Conservation (phyloP, 73 alveolate species). For the Breviolum minutum region DNA sequence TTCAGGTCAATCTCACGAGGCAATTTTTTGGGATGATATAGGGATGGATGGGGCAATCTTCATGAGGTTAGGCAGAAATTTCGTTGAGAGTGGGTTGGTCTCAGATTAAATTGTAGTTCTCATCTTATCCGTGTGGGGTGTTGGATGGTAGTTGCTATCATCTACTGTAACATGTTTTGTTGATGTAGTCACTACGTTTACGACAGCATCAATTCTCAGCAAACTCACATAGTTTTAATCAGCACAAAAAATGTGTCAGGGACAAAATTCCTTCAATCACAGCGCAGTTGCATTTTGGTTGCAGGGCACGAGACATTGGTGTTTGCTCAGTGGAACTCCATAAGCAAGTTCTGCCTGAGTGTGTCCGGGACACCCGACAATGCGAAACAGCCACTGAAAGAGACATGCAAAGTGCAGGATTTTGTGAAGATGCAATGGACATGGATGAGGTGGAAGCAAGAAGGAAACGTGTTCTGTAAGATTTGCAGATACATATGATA, state of each 20-base stretch:
- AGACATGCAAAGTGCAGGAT: neutral
- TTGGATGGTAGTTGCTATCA: neutral
- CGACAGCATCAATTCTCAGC: no score
- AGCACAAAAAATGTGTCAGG: neutral
- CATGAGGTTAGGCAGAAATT: no score
- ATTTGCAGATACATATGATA: no score
- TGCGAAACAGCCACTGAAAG: neutral
- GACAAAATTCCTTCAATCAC: neutral
- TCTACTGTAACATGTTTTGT: no score
- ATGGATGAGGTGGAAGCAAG: neutral
- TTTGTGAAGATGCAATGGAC: neutral
- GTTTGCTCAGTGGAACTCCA: slow-evolving; percentile 81
- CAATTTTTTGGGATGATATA: neutral
- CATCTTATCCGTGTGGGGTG: neutral
- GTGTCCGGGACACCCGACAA: slow-evolving; percentile 10
- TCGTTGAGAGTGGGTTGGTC: no score
- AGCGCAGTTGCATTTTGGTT: no score
- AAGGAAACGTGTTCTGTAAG: no score
- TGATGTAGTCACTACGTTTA: no score
- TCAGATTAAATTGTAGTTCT: no score
- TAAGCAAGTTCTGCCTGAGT: slow-evolving; percentile 82
- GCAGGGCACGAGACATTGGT: slow-evolving; percentile 84
- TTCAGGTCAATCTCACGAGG: slow-evolving; percentile 77
- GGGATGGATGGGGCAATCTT: neutral
- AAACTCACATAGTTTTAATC: no score